Conservation (phyloP, 805 yeast species). For the Candida nitratophila region DNA sequence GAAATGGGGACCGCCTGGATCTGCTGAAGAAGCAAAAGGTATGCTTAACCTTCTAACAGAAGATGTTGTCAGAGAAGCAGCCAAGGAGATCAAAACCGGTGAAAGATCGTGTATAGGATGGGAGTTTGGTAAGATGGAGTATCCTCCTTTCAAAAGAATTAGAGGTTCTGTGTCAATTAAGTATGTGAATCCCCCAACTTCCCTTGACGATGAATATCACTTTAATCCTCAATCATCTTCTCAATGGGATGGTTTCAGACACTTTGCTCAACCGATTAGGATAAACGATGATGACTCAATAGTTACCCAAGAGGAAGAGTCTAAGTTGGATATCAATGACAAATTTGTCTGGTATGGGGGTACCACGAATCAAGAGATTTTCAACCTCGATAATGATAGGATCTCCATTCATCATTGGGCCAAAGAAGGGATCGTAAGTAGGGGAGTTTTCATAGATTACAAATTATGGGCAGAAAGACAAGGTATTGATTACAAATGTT, state of each 20-base stretch:
- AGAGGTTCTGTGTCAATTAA: slow-evolving; percentile 3
- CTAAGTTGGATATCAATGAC: slow-evolving; percentile 4
- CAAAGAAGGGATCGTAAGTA: slow-evolving; percentile 23
- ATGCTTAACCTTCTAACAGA: slow-evolving; percentile 8
- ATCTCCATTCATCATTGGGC: slow-evolving; percentile 15
- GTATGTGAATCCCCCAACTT: slow-evolving; percentile 3
- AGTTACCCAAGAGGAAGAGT: slow-evolving; percentile 12
- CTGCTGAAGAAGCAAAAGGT: slow-evolving; percentile 8
- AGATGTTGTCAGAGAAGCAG: slow-evolving; percentile 4
- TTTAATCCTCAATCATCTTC: slow-evolving; percentile 22
- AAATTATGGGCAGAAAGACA: slow-evolving; percentile 20
- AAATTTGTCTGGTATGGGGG: slow-evolving; percentile 8
- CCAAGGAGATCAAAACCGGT: slow-evolving; percentile 10
- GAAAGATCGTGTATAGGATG: slow-evolving; percentile 9
- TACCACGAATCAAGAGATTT: slow-evolving; percentile 6
- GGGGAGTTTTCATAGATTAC: slow-evolving; percentile 27
- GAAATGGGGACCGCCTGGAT: slow-evolving; percentile 9
- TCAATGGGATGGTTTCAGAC: slow-evolving; percentile 25
- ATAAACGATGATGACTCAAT: slow-evolving; percentile 14
- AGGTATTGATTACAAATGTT: slow-evolving; percentile 19
- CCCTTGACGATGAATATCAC: slow-evolving; percentile 17
- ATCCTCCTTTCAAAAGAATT: slow-evolving; percentile 7
- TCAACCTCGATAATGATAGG: slow-evolving; percentile 3
- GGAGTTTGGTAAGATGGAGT: slow-evolving; percentile 7
- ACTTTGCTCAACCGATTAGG: slow-evolving; percentile 16